Evolutionary conservation across 108 stramenopile genomes (phyloP), one percentile per base, ranked within the genome.

Genomic region (Pseudonitzschia multiseries): DNA sequence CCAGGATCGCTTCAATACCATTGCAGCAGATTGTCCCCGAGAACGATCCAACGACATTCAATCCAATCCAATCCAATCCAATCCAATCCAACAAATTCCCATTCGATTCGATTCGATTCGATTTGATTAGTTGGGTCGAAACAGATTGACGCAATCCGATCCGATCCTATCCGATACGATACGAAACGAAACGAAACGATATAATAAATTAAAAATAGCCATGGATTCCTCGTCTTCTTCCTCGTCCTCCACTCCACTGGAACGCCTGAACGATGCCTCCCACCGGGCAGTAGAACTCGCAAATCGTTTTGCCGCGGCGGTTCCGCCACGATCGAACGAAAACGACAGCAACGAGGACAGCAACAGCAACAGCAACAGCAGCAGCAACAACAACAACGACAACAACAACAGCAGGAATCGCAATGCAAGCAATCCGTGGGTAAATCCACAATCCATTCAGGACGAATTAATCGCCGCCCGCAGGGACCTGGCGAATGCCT

Each of bases 361-460:
- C 14, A 14, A 48, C 17, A 61, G 62, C 0, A 27, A 20, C 50
- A 3, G 6, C 36, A 14, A 48, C 17, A 61, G 62, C 0, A 27
- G 1, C 50, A 3, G 6, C 36, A 42, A 6, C 8, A 10, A 42
- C 10, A 42, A 9, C 10, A 42, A 42, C 42, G 42, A 42, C 10
- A 42, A 42, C 6, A 42, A 42, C 8, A 60, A 72, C 0, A n/a
- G n/a, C n/a, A n/a, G n/a, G n/a, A n/a, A n/a, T n/a, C n/a, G n/a
- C n/a, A n/a, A n/a, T n/a, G n/a, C n/a, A n/a, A n/a, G 6, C 36
- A 74, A 71, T 66, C 75, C 80, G 20, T 82, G 81, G 81, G 18
- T n/a, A 8, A 31, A 82, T 74, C 81, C 81, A 8, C 33, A 77
- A 44, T 1, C n/a, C 33, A 82, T 82, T 6, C 54, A 64, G 17